phyloP scores from a whole-genome alignment of 257 asterid species.

The Gentiana dahurica region DNA sequence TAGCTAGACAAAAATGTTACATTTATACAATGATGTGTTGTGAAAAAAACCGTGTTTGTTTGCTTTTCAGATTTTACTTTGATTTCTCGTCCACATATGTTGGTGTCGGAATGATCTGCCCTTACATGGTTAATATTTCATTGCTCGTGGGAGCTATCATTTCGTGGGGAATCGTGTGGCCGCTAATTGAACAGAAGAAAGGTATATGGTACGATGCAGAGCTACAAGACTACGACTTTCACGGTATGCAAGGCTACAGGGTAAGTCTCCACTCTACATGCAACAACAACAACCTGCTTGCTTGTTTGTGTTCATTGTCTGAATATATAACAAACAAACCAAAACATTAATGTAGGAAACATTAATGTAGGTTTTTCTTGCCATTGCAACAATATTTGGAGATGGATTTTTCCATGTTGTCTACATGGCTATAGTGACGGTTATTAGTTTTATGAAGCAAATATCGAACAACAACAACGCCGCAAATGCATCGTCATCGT shows the following conservation, averaged over 20 bases:
- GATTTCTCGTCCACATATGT: too few relatives aligned
- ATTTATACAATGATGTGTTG: too few relatives aligned
- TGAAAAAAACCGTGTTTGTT: slow-evolving; percentile 20
- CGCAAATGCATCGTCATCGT: slow-evolving; percentile 17
- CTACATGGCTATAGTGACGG: slow-evolving; percentile 45
- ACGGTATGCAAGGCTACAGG: slow-evolving; percentile 88
- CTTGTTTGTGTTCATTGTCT: too few relatives aligned
- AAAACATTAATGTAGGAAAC: slow-evolving; percentile 18
- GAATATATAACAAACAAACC: too few relatives aligned
- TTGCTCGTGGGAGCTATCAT: slow-evolving; percentile 6
- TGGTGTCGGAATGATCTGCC: too few relatives aligned
- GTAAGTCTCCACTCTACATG: slow-evolving; percentile 29
- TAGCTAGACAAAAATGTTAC: too few relatives aligned
- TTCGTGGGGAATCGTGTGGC: slow-evolving; percentile 64
- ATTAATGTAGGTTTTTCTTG: slow-evolving; percentile 53
- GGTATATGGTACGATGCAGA: slow-evolving; percentile 74
- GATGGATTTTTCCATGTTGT: slow-evolving; percentile 88
- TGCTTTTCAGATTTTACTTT: slow-evolving; percentile 28
- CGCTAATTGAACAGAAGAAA: slow-evolving; percentile 25
- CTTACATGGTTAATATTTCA: too few relatives aligned
- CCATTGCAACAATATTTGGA: slow-evolving; percentile 92
- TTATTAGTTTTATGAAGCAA: slow-evolving; percentile 21
- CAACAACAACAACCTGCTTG: too few relatives aligned
- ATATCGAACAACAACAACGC: slow-evolving; percentile 36
- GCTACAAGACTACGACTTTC: slow-evolving; percentile 31